Conservation (phyloP, 192 early-diverging fungal genomes). For the Coemansia sp. region DNA sequence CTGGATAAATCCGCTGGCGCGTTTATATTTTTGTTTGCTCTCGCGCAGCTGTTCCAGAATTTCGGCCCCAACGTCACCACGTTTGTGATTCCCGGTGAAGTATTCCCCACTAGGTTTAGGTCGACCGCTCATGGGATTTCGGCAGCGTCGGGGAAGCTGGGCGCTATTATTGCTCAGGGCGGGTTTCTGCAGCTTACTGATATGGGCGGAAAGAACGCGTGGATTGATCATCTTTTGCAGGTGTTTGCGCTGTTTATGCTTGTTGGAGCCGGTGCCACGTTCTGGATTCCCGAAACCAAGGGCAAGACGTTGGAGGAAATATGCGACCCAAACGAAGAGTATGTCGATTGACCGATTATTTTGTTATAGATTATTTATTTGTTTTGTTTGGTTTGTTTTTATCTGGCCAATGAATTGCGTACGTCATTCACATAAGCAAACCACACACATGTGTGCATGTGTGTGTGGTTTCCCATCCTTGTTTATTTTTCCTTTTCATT, state of each 20-base stretch:
- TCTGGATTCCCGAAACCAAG: constrained; percentile 51
- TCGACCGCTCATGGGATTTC: constrained; percentile 80
- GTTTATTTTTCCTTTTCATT: not conserved
- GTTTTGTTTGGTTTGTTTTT: not conserved
- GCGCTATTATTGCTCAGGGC: constrained; percentile 72
- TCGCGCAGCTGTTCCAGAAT: constrained; percentile 82
- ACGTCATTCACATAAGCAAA: too few species aligned
- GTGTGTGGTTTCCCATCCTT: too few species aligned
- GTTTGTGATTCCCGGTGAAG: constrained; percentile 79
- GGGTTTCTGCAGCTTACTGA: constrained; percentile 70
- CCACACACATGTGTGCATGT: too few species aligned
- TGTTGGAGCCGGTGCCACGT: constrained; percentile 59
- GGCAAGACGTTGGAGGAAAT: constrained; percentile 48
- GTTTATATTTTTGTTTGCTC: constrained; percentile 66
- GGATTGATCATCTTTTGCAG: constrained; percentile 62
- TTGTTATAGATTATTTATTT: too few species aligned
- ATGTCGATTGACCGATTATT: not conserved
- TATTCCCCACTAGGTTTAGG: constrained; percentile 76
- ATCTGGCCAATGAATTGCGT: too few species aligned
- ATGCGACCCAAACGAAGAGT: constrained; percentile 35
- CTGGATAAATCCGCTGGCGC: constrained; percentile 54
- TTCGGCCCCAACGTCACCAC: constrained; percentile 94
- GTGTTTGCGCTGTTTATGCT: constrained; percentile 76
- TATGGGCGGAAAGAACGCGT: constrained; percentile 63
- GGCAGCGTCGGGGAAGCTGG: constrained; percentile 75